Base-by-base conservation (phyloP, 73 alveolate genomes). In the Paramecium caudatum region DNA sequence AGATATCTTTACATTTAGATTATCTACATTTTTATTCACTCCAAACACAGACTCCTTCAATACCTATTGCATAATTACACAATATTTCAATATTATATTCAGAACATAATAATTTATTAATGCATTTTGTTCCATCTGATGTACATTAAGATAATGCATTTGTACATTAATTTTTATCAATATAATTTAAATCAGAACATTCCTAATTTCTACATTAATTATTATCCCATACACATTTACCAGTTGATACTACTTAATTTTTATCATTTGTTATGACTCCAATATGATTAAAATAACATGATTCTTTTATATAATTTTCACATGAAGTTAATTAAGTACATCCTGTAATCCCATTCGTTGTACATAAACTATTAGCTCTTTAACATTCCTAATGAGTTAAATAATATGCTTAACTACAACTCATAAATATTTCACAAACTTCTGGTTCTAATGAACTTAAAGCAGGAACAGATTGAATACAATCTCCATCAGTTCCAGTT, bases 401-500 rank as follows among this genome's bases (percentile, higher is more conserved):
- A 55, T 55, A 55, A 55, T 3, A 55, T 4, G 80, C 80, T 23
- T 55, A 9, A 55, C 17, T 55, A 15, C 80, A 55, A 55, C 30
- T 21, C n/a, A 55, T 27, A 10, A 55, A 55, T 21, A 55, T 5
- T 55, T 55, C 23, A 55, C 80, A 55, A 27, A 27, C 30, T 8
- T 37, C 46, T 55, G 23, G 12, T 55, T 55, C 80, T 10, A 55
- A 55, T 2, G n/a, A 9, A 10, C 80, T 43, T 55, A 55, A 21
- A 2, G 80, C 80, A 10, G 80, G 23, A 4, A 55, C 43, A 9
- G 80, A 55, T 23, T 55, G 23, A 0, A 74, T 45, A 43, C 88
- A 74, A 30, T 39, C 15, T 19, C 88, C 88, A 13, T 74, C 88
- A 12, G 55, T 41, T 19, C 88, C 88, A 19, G 88, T 74, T 2